Percentiles rank a stretch among this genome's conserved stretches.
Evolutionary conservation across 352 stramenopile genomes (phyloP).

Genomic region (Elongisporangium prolatum): DNA sequence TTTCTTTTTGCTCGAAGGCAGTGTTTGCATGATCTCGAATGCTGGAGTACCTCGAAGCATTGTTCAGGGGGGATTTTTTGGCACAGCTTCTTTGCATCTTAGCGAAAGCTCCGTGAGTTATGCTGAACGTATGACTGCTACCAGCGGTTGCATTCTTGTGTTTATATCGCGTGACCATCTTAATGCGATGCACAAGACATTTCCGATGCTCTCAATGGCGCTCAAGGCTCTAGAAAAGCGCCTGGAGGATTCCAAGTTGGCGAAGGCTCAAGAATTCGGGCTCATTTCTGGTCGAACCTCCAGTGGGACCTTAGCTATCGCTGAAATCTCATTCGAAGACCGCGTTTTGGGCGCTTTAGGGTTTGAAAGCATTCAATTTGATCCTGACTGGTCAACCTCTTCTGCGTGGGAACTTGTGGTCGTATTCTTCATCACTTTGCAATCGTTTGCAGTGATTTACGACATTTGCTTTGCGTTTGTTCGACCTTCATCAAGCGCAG

Average conservation of each 20-base stretch:
- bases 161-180: slow-evolving; percentile 50
- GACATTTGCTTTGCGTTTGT: slow-evolving; percentile 26
- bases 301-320: neutral
- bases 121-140: slow-evolving; percentile 46
- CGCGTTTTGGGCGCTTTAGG: slow-evolving; percentile 10
- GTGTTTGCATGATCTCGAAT: slow-evolving; percentile 40
- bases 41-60: slow-evolving; percentile 24
- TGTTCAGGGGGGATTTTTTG: slow-evolving; percentile 45
- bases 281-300: neutral
- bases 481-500: neutral
- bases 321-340: slow-evolving; percentile 8
- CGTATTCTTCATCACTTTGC: slow-evolving; percentile 18
- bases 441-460: slow-evolving; percentile 33
- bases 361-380: slow-evolving; percentile 25
- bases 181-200: slow-evolving; percentile 50
- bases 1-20: slow-evolving; percentile 55
- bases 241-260: slow-evolving; percentile 38
- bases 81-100: slow-evolving; percentile 39
- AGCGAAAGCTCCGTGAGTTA: slow-evolving; percentile 54
- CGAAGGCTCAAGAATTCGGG: slow-evolving; percentile 19
- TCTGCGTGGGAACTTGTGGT: slow-evolving; percentile 27
- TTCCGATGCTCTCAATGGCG: slow-evolving; percentile 57
- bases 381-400: slow-evolving; percentile 25
- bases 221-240: slow-evolving; percentile 53
- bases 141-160: slow-evolving; percentile 52